Evolutionary conservation across 1,284 basidiomycete genomes (phyloP).

Genomic region (Ceratobasidium papillatum): DNA sequence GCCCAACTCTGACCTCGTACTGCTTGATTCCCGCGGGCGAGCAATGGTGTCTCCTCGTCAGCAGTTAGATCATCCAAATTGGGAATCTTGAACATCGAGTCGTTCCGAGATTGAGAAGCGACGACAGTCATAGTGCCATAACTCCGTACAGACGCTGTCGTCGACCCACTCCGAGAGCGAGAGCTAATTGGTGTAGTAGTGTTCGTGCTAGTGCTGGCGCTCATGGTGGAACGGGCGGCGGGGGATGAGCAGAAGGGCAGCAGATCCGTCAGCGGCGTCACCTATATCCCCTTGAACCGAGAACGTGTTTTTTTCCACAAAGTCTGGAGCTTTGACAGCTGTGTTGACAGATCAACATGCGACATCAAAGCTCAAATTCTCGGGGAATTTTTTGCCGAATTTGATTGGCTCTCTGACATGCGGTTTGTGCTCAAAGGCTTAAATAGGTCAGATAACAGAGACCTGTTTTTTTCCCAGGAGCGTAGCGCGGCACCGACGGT

Average conservation of each 20-base stretch:
- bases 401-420: background rate
- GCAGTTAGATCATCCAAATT: background rate
- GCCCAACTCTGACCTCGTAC: background rate
- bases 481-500: background rate
- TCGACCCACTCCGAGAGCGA: slow-evolving; percentile 27
- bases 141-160: slow-evolving; percentile 15
- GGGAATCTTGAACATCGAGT: slow-evolving; percentile 18
- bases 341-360: background rate
- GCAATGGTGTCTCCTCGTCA: background rate
- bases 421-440: too few species aligned
- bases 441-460: background rate
- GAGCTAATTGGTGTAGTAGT: background rate
- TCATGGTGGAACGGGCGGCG: background rate
- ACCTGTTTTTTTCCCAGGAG: background rate
- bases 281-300: background rate
- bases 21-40: background rate
- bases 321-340: background rate
- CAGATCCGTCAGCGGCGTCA: background rate
- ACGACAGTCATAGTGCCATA: slow-evolving; percentile 21
- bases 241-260: background rate
- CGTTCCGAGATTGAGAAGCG: slow-evolving; percentile 10
- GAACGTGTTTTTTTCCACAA: background rate
- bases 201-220: background rate
- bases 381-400: background rate
- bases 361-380: background rate